Conservation (phyloP, 768 basidiomycete genomes). For the Calocera viscosa region DNA sequence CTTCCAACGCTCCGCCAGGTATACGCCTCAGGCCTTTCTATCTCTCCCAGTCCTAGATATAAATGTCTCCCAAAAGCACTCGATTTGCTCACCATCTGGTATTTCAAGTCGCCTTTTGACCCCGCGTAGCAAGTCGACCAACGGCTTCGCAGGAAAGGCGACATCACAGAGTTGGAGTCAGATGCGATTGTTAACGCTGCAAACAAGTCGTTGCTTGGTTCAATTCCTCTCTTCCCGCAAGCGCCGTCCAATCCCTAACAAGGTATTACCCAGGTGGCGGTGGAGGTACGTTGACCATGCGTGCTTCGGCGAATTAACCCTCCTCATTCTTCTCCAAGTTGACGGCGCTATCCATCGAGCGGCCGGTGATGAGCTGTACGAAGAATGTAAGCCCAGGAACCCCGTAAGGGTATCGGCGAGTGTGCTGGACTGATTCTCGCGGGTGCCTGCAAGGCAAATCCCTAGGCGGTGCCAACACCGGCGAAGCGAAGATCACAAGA, state of each 20-base stretch:
- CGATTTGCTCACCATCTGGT: not conserved
- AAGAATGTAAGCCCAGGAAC: conserved; percentile 47
- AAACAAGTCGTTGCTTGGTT: conserved; percentile 58
- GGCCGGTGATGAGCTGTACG: conserved; percentile 50
- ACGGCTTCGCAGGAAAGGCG: conserved; percentile 46
- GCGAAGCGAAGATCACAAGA: conserved; percentile 65
- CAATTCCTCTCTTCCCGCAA: conserved; percentile 11
- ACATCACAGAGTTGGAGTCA: conserved; percentile 58
- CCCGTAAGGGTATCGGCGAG: not conserved
- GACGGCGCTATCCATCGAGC: conserved; percentile 73
- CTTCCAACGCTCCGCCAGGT: not conserved
- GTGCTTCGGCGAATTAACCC: not conserved
- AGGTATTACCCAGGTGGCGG: conserved; percentile 46
- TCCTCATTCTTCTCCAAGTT: conserved; percentile 32
- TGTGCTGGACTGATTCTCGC: not conserved
- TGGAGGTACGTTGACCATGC: conserved; percentile 40
- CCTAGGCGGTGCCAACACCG: conserved; percentile 55
- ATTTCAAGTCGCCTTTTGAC: no score
- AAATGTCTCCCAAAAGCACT: not conserved
- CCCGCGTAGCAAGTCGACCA: no score
- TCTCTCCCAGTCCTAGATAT: not conserved
- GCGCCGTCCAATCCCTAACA: not conserved
- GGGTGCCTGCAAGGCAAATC: conserved; percentile 37
- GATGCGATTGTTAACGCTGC: conserved; percentile 78
- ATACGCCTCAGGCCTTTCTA: not conserved